Base-by-base conservation (phyloP, 2,329 filamentous ascomycete genomes). In the Drechmeria coniospora region DNA sequence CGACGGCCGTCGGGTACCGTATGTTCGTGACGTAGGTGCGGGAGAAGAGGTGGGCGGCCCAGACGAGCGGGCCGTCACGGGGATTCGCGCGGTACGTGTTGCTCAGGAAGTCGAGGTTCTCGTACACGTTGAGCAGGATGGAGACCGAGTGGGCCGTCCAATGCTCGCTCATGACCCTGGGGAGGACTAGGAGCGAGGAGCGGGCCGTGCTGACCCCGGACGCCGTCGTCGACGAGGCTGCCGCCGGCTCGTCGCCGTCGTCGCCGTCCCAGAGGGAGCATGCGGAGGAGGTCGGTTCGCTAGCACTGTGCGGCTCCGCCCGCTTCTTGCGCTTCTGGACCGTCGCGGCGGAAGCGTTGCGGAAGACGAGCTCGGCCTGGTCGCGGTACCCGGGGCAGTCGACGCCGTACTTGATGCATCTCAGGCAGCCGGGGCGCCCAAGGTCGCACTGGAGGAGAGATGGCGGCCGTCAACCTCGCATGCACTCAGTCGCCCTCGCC, bases 331-430 rank as follows among this genome's bases (percentile, higher is more conserved):
- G 39, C 35, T 45, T 50, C 38, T 41, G 48, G 17, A 44, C 22
- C 3, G 33, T 39, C 17, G 37, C 33, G 6, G 50, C 40, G 29
- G 45, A 43, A 8, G 44, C 46, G 29, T 51, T 45, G 30, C 52
- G 52, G 31, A 57, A 57, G 34, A 56, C 47, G 19, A 57, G 46
- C 24, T 53, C 53, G 15, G 54, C 43, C 28, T 51, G 48, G 31
- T 53, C 46, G 7, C 54, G 46, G 29, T 57, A 57, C 3, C 54
- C 54, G 1, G 54, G 54, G 13, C 54, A 57, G 12, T 46, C 41
- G 18, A 40, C 42, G 23, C 54, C 54, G 34, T 57, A 57, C 32
- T 56, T 57, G 42, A 47, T 42, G 36, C 54, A 57, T 40, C 54
- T 42, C 28, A 51, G 46, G 29, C 54, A 57, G 6, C 42, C 42